Evolutionary conservation across 768 basidiomycete species (phyloP).

Genomic region (Lentinula detonsa): DNA sequence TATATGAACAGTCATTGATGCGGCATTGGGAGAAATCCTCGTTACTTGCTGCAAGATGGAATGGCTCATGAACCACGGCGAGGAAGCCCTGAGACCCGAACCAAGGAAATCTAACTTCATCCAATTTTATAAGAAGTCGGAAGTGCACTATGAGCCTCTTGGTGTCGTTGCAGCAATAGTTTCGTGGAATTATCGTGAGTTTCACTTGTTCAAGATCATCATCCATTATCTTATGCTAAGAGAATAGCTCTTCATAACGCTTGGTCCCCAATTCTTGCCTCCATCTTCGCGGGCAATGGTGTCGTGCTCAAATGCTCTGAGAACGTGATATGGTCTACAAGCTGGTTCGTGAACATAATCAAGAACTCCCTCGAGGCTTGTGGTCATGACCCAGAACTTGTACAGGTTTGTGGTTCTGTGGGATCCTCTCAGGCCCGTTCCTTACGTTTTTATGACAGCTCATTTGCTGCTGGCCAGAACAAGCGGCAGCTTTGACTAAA

Average conservation of each 20-base stretch:
- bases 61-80: constrained; percentile 85
- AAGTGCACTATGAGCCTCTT: constrained; percentile 83
- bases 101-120: constrained; percentile 60
- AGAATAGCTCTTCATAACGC: constrained; percentile 84
- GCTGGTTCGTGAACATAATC: constrained; percentile 78
- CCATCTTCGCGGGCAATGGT: constrained; percentile 86
- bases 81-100: constrained; percentile 68
- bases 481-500: constrained; percentile 76
- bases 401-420: constrained; percentile 54
- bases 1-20: constrained; percentile 70
- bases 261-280: constrained; percentile 89
- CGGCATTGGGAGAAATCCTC: constrained; percentile 89
- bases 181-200: constrained; percentile 89
- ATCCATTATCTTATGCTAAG: background rate
- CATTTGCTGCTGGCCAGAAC: constrained; percentile 84
- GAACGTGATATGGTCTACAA: constrained; percentile 87
- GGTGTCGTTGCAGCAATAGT: constrained; percentile 92
- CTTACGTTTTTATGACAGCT: constrained; percentile 32
- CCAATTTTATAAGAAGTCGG: constrained; percentile 69
- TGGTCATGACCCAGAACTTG: constrained; percentile 77
- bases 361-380: constrained; percentile 71
- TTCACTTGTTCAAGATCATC: background rate
- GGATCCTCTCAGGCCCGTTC: background rate
- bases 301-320: constrained; percentile 91
- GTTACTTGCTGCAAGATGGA: constrained; percentile 95